phyloP scores from a whole-genome alignment of 768 basidiomycete species.

The Lentinus brumalis region DNA sequence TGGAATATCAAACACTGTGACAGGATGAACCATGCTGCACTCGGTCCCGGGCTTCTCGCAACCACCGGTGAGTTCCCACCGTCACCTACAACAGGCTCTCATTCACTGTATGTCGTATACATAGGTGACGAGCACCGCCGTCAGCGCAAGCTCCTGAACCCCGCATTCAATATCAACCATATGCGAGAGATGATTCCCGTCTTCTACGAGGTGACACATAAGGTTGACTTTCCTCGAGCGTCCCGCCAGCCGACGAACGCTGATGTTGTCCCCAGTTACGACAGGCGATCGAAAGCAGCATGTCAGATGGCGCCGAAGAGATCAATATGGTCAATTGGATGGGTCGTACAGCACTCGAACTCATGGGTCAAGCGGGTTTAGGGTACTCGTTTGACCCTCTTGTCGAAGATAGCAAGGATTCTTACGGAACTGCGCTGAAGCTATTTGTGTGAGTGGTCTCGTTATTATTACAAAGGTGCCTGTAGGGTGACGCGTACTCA shows the following conservation, averaged over 20 bases:
- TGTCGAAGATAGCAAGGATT: slow-evolving; percentile 27
- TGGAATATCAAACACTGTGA: too few species aligned
- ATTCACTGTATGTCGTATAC: neutral
- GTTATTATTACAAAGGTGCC: neutral
- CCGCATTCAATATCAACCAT: slow-evolving; percentile 25
- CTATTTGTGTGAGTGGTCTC: slow-evolving; percentile 30
- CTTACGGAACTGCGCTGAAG: slow-evolving; percentile 14
- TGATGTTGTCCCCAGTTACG: slow-evolving; percentile 7
- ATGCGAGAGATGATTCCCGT: slow-evolving; percentile 26
- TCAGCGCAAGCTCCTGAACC: slow-evolving; percentile 25
- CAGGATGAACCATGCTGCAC: slow-evolving; percentile 32
- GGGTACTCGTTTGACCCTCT: slow-evolving; percentile 41
- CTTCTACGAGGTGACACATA: slow-evolving; percentile 23
- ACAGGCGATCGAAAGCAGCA: slow-evolving; percentile 7
- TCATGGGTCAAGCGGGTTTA: slow-evolving; percentile 50
- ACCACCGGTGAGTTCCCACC: slow-evolving; percentile 13
- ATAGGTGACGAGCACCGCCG: slow-evolving; percentile 24
- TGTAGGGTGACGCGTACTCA: neutral
- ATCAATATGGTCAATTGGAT: slow-evolving; percentile 29
- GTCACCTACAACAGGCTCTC: neutral
- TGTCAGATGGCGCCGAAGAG: slow-evolving; percentile 9
- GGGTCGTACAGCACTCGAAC: slow-evolving; percentile 28
- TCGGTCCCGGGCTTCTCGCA: slow-evolving; percentile 20
- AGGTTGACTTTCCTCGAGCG: slow-evolving; percentile 1
- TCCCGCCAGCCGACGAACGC: neutral